A percentile compares a stretch with the other conserved stretches of the same genome.
These are phyloP conservation scores for Sugiyamaella chiloensis DNA, from an alignment of 805 yeast species.

Conservation along the genomic window DNA sequence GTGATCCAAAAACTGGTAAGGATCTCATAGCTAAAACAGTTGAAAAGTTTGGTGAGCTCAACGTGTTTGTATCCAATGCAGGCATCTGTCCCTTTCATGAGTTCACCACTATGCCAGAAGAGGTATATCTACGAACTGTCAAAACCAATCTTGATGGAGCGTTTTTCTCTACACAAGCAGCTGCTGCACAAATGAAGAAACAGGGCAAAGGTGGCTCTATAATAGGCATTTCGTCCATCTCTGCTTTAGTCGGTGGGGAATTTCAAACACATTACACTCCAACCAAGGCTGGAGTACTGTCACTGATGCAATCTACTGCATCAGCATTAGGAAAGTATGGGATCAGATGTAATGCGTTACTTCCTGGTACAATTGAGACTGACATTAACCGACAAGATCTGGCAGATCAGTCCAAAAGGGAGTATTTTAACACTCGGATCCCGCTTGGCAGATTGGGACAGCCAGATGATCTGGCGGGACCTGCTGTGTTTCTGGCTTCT, in stretches of 20 bases:
- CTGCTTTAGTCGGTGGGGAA: slow-evolving; percentile 58
- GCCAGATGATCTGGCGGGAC: slow-evolving; percentile 76
- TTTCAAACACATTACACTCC: slow-evolving; percentile 54
- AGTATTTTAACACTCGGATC: slow-evolving; percentile 50
- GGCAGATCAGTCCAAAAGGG: slow-evolving; percentile 42
- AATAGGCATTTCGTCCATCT: slow-evolving; percentile 60
- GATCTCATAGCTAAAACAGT: slow-evolving; percentile 32
- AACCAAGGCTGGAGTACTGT: slow-evolving; percentile 65
- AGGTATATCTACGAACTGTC: slow-evolving; percentile 55
- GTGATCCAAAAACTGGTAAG: slow-evolving; percentile 38
- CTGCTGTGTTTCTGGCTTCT: slow-evolving; percentile 67
- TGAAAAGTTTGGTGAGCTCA: slow-evolving; percentile 45
- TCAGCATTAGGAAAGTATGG: slow-evolving; percentile 63
- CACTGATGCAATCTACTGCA: slow-evolving; percentile 58
- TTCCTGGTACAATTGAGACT: slow-evolving; percentile 76
- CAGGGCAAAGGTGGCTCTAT: slow-evolving; percentile 51
- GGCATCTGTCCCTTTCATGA: slow-evolving; percentile 44
- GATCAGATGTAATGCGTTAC: slow-evolving; percentile 64
- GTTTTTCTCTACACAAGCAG: slow-evolving; percentile 59
- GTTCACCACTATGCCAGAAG: slow-evolving; percentile 54
- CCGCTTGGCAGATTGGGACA: slow-evolving; percentile 82
- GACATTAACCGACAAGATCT: slow-evolving; percentile 49
- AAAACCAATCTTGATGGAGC: slow-evolving; percentile 63
- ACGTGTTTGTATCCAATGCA: slow-evolving; percentile 56
- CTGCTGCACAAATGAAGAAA: slow-evolving; percentile 57